These are phyloP conservation scores for Coccomyxa sp. DNA, from an alignment of 139 green algal genomes.

Conservation along the genomic window DNA sequence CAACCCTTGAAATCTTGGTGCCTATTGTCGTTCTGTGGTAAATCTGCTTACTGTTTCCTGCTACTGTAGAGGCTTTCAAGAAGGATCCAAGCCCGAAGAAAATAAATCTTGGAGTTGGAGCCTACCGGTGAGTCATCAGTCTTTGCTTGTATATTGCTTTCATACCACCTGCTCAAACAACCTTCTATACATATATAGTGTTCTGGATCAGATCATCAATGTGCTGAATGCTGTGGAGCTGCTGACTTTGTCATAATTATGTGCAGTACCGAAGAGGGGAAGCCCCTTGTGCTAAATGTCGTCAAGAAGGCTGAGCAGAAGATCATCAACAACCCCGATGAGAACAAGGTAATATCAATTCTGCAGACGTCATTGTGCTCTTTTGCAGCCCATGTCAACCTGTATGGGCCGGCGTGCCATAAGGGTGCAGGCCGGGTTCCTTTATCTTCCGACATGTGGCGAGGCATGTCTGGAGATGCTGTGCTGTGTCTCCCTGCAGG, in stretches of 20 bases:
- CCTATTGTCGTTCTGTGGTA: background rate
- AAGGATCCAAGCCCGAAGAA: slow-evolving; percentile 57
- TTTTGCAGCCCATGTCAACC: too few relatives aligned
- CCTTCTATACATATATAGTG: too few relatives aligned
- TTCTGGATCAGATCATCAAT: too few relatives aligned
- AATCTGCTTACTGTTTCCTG: background rate
- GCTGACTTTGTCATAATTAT: too few relatives aligned
- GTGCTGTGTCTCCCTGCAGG: slow-evolving; percentile 28
- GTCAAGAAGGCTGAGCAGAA: slow-evolving; percentile 29
- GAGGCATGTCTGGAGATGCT: background rate
- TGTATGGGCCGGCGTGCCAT: too few relatives aligned
- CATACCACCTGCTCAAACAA: too few relatives aligned
- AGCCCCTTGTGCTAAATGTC: slow-evolving; percentile 52
- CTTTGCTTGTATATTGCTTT: too few relatives aligned
- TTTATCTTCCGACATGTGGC: too few relatives aligned
- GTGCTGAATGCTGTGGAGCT: too few relatives aligned
- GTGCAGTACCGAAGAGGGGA: slow-evolving; percentile 8
- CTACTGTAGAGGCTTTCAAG: slow-evolving; percentile 60
- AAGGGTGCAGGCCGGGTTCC: too few relatives aligned
- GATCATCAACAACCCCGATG: slow-evolving; percentile 15
- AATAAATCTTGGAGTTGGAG: slow-evolving; percentile 88
- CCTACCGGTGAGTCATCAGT: slow-evolving; percentile 62
- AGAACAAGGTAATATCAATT: slow-evolving; percentile 20
- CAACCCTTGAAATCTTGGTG: too few relatives aligned
- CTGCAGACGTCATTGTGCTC: too few relatives aligned